Conservation (phyloP, 179 eudicot genomes). For the Vitellaria paradoxa region DNA sequence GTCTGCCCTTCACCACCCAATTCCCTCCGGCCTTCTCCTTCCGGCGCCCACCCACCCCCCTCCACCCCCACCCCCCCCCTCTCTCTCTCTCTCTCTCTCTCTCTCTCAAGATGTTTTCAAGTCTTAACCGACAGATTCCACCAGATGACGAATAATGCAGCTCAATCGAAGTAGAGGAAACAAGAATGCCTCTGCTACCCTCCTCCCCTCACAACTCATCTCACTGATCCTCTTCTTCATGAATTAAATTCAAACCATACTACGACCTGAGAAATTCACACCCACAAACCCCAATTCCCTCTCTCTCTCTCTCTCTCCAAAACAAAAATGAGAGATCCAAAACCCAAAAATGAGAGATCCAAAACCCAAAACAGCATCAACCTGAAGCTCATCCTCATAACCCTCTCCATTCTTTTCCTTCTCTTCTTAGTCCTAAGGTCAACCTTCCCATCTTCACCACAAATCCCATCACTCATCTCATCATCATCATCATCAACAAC, state of each 20-base stretch:
- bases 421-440: constrained; percentile 12
- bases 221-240: not conserved
- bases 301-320: constrained; percentile 1
- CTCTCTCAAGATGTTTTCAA: not conserved
- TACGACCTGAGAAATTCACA: not conserved
- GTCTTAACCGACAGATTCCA: not conserved
- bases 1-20: too few relatives aligned
- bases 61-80: too few relatives aligned
- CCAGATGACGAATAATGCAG: not conserved
- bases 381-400: constrained; percentile 17
- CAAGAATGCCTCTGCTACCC: not conserved
- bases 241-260: not conserved
- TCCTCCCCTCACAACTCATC: not conserved
- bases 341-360: not conserved
- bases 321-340: too few relatives aligned
- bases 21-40: too few relatives aligned
- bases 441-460: not conserved
- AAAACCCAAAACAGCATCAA: constrained; percentile 7
- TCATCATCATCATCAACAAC: not conserved
- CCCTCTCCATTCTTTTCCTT: constrained; percentile 17
- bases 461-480: not conserved
- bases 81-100: not conserved
- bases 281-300: not conserved
- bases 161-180: not conserved
- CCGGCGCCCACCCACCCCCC: too few relatives aligned